These are phyloP conservation scores for Saccharomyces hybrid DNA, from an alignment of 1,139 yeast species.

Conservation along the genomic window DNA sequence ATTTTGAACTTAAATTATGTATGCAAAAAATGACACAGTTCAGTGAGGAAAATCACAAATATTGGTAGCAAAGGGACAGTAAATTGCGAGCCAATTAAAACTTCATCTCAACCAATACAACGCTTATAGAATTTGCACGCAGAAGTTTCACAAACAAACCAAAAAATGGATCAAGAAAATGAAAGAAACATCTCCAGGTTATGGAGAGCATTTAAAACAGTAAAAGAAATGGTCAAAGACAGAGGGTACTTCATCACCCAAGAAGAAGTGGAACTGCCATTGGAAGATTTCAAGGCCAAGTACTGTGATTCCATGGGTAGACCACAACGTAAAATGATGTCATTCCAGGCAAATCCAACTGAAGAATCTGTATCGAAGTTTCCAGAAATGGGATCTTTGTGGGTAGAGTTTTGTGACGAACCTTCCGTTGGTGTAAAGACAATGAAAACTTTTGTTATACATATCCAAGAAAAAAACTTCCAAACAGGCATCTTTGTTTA, in stretches of 20 bases:
- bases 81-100: background rate
- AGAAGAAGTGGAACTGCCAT: slow-evolving; percentile 77
- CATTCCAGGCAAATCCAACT: slow-evolving; percentile 91
- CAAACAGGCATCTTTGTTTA: slow-evolving; percentile 88
- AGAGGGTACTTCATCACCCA: slow-evolving; percentile 93
- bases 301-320: slow-evolving; percentile 84
- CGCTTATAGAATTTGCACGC: background rate
- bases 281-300: slow-evolving; percentile 83
- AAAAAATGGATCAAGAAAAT: slow-evolving; percentile 66
- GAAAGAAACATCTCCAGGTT: slow-evolving; percentile 87
- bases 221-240: slow-evolving; percentile 93
- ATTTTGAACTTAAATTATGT: too few relatives aligned
- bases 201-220: slow-evolving; percentile 89
- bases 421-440: slow-evolving; percentile 93
- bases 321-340: slow-evolving; percentile 85
- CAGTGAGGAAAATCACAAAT: background rate
- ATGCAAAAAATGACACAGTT: background rate
- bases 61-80: background rate
- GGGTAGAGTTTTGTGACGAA: slow-evolving; percentile 98
- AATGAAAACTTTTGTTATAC: slow-evolving; percentile 94
- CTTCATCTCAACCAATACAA: background rate
- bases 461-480: slow-evolving; percentile 88
- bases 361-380: slow-evolving; percentile 77
- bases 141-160: background rate
- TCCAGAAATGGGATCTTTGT: slow-evolving; percentile 81